Evolutionary conservation across 2,329 filamentous ascomycete species (phyloP).

Genomic region (Shiraia sp.): DNA sequence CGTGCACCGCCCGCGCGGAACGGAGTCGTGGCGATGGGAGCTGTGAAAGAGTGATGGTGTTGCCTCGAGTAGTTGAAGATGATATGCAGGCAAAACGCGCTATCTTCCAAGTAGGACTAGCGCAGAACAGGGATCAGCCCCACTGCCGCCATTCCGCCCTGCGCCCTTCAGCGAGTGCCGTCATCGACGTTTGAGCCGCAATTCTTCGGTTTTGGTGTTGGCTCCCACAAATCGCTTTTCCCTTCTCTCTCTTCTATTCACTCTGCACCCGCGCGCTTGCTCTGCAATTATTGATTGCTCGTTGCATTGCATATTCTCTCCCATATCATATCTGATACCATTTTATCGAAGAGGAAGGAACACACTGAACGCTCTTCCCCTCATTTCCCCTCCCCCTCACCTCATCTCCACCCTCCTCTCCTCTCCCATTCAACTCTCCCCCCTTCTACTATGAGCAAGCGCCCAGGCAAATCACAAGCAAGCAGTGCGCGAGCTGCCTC

Average conservation of each 20-base stretch:
- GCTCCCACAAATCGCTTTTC: conserved; percentile 1
- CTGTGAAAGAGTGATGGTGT: conserved; percentile 14
- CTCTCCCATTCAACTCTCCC: no score
- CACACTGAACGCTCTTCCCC: conserved; percentile 1
- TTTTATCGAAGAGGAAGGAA: not conserved
- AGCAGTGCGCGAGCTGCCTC: conserved; percentile 64
- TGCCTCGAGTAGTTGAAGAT: conserved; percentile 10
- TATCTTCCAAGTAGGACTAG: conserved; percentile 6
- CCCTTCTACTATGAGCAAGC: conserved; percentile 58
- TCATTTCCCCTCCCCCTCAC: not conserved
- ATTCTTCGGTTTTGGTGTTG: no score
- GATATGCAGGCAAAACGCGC: conserved; percentile 4
- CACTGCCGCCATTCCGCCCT: conserved; percentile 10
- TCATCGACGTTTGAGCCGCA: conserved; percentile 22
- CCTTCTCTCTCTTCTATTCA: conserved; percentile 1
- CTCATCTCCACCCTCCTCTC: no score
- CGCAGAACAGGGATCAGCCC: conserved; percentile 11
- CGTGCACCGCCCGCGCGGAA: conserved; percentile 20
- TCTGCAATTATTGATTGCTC: conserved; percentile 4
- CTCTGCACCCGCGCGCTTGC: not conserved
- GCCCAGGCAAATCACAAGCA: conserved; percentile 63
- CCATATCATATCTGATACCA: no score
- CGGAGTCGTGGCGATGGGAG: conserved; percentile 23
- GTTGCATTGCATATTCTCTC: conserved; percentile 1
- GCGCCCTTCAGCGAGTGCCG: conserved; percentile 19